These are phyloP conservation scores for Pharnaceum exiguum DNA, from an alignment of 148 eudicot genomes.

Conservation along the genomic window DNA sequence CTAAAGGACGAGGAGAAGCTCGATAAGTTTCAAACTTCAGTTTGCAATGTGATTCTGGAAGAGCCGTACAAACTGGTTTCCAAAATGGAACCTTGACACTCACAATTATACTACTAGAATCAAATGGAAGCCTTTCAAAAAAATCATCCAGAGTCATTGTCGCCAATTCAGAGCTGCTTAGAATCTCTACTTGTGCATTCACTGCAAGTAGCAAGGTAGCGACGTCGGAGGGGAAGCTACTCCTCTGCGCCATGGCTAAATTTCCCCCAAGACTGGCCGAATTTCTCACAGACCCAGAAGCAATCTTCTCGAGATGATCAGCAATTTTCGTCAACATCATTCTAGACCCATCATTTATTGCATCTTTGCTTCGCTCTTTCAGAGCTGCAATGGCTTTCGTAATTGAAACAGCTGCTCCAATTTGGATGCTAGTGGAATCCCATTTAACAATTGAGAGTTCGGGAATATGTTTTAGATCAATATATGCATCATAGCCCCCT, in stretches of 20 bases:
- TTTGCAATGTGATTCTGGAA: conserved; percentile 23
- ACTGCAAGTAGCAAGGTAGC: conserved; percentile 75
- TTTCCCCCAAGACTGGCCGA: conserved; percentile 94
- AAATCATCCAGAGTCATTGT: conserved; percentile 60
- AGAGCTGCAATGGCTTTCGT: conserved; percentile 55
- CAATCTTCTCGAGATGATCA: conserved; percentile 76
- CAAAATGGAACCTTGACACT: conserved; percentile 57
- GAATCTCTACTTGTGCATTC: conserved; percentile 45
- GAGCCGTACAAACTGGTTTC: conserved; percentile 18
- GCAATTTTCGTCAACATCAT: conserved; percentile 49
- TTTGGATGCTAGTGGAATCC: conserved; percentile 40
- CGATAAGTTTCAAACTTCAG: conserved; percentile 72
- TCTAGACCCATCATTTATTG: conserved; percentile 6
- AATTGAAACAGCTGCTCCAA: conserved; percentile 84
- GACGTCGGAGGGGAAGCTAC: conserved; percentile 78
- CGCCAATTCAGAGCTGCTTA: conserved; percentile 33
- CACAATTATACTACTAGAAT: conserved; percentile 45
- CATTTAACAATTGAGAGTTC: conserved; percentile 55
- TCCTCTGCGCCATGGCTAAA: conserved; percentile 85
- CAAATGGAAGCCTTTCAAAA: conserved; percentile 51
- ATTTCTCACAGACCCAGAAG: conserved; percentile 61
- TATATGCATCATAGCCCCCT: conserved; percentile 42
- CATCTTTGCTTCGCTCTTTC: conserved; percentile 27
- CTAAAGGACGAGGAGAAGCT: conserved; percentile 87
- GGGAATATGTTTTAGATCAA: conserved; percentile 65